phyloP scores from a whole-genome alignment of 2,329 filamentous ascomycete species.

The Chaetomiaceae sp. region DNA sequence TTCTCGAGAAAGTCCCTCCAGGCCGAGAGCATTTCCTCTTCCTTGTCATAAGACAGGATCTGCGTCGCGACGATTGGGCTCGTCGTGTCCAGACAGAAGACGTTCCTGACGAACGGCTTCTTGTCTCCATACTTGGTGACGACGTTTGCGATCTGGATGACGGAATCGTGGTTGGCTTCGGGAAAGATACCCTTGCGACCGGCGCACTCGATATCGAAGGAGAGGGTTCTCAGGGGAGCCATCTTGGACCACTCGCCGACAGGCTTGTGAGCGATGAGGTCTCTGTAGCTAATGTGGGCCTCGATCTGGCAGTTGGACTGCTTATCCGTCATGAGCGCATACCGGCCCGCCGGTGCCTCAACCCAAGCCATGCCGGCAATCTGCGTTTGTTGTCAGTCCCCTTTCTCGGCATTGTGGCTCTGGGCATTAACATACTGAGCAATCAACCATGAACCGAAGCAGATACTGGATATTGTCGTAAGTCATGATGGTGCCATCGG shows the following conservation, averaged over 20 bases:
- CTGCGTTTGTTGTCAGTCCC: slow-evolving; percentile 34
- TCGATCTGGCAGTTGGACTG: slow-evolving; percentile 98
- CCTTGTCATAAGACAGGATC: slow-evolving; percentile 74
- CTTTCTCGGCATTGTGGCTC: not conserved
- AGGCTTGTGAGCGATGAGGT: slow-evolving; percentile 81
- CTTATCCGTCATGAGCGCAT: slow-evolving; percentile 33
- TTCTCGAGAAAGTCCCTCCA: slow-evolving; percentile 89
- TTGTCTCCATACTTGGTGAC: slow-evolving; percentile 92
- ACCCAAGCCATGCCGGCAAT: slow-evolving; percentile 98
- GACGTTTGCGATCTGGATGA: slow-evolving; percentile 97
- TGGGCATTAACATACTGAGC: slow-evolving; percentile 53
- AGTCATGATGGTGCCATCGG: slow-evolving; percentile 69
- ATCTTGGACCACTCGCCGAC: slow-evolving; percentile 98
- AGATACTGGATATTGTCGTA: slow-evolving; percentile 97
- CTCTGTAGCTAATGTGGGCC: slow-evolving; percentile 73
- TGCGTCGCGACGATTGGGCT: slow-evolving; percentile 94
- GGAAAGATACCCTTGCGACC: slow-evolving; percentile 97
- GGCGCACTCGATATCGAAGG: slow-evolving; percentile 98
- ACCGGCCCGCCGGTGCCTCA: slow-evolving; percentile 55
- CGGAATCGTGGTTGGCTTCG: slow-evolving; percentile 83
- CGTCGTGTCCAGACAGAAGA: slow-evolving; percentile 90
- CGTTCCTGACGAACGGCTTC: slow-evolving; percentile 93
- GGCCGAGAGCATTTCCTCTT: slow-evolving; percentile 83
- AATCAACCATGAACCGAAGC: slow-evolving; percentile 96
- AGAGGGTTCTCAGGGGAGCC: slow-evolving; percentile 86